Evolutionary conservation across 768 basidiomycete species (phyloP).

Genomic region (Punctularia strigosozonata): DNA sequence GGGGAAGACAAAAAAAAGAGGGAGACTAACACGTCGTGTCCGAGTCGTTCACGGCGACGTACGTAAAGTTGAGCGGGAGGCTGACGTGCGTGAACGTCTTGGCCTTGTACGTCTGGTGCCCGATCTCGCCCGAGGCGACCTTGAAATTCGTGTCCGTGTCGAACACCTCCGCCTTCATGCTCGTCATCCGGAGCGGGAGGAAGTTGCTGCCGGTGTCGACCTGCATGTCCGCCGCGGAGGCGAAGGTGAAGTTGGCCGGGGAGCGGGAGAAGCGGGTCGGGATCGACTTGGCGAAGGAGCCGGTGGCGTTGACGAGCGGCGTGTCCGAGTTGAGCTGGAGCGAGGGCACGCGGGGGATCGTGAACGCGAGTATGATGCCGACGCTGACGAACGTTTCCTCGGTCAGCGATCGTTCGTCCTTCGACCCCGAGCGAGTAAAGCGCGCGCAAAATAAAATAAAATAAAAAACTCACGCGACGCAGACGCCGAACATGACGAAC

Average conservation of each 20-base stretch:
- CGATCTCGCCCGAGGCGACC: conserved; percentile 59
- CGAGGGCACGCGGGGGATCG: conserved; percentile 71
- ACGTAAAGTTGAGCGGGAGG: conserved; percentile 77
- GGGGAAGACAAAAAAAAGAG: conserved; percentile 4
- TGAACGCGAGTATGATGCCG: conserved; percentile 63
- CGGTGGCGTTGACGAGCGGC: conserved; percentile 53
- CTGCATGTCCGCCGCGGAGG: conserved; percentile 62
- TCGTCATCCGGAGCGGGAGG: conserved; percentile 64
- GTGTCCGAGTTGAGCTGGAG: conserved; percentile 47
- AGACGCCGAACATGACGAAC: conserved; percentile 53
- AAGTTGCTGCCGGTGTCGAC: conserved; percentile 67
- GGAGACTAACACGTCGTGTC: conserved; percentile 67
- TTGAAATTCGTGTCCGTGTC: conserved; percentile 54
- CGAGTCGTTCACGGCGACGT: conserved; percentile 63
- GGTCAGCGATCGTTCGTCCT: background rate
- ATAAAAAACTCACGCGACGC: conserved; percentile 34
- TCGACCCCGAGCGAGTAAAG: no score
- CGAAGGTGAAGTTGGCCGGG: conserved; percentile 88
- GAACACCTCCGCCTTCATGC: conserved; percentile 54
- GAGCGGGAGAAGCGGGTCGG: conserved; percentile 55
- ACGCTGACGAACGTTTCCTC: conserved; percentile 26
- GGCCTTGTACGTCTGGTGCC: conserved; percentile 48
- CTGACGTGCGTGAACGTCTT: conserved; percentile 51
- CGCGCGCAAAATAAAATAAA: background rate
- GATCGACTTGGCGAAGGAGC: conserved; percentile 42